Percentiles rank a stretch among this genome's conserved stretches.
phyloP scores from a whole-genome alignment of 2,329 filamentous ascomycete genomes.

The Chaetoscypha palmicola region DNA sequence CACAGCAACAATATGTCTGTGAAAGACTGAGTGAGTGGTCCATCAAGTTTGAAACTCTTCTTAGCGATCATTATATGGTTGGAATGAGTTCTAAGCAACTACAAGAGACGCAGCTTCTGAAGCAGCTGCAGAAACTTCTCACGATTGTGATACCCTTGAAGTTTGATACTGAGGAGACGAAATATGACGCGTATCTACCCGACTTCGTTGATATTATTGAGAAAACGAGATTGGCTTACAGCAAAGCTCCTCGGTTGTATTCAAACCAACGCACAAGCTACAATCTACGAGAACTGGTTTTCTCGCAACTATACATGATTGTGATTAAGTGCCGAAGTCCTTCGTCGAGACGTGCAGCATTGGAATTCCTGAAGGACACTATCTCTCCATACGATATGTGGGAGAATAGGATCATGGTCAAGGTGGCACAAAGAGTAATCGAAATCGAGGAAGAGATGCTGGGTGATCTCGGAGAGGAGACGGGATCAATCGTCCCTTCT shows the following conservation, averaged over 20 bases:
- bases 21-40: neutral
- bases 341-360: neutral
- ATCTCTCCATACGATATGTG: neutral
- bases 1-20: neutral
- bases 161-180: neutral
- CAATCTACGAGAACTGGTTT: neutral
- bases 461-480: neutral
- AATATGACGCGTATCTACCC: neutral
- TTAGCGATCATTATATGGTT: neutral
- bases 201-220: neutral
- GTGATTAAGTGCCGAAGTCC: neutral
- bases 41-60: neutral
- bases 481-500: neutral
- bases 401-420: neutral
- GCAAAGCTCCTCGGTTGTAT: neutral
- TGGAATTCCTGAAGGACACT: neutral
- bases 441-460: neutral
- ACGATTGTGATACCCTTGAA: neutral
- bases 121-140: neutral
- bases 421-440: conserved; percentile 1
- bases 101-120: neutral
- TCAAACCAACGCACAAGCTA: neutral
- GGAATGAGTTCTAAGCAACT: neutral
- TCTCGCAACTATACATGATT: neutral
- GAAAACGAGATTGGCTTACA: neutral